Conservation (phyloP, 208 protist genomes). For the Acanthamoeba sp. region DNA sequence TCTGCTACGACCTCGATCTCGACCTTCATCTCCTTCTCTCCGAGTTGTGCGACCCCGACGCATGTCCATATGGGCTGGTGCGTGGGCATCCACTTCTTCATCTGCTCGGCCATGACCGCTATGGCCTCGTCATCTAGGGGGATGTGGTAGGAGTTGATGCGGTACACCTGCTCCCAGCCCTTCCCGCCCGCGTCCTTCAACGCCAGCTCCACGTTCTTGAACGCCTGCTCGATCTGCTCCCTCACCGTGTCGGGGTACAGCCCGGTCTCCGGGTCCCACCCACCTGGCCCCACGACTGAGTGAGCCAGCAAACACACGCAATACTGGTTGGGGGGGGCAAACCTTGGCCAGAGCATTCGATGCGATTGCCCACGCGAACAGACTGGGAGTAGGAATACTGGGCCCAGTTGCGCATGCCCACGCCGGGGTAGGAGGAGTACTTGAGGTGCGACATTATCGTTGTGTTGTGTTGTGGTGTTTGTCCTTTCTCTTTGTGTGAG, state of each 20-base stretch:
- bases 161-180: slow-evolving; percentile 47
- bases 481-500: background rate
- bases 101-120: slow-evolving; percentile 29
- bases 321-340: background rate
- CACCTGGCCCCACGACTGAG: background rate
- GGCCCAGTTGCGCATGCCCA: background rate
- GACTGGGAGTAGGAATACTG: slow-evolving; percentile 52
- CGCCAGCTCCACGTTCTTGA: slow-evolving; percentile 61
- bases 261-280: slow-evolving; percentile 52
- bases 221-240: slow-evolving; percentile 57
- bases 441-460: slow-evolving; percentile 21
- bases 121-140: background rate
- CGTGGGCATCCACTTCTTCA: slow-evolving; percentile 51
- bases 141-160: slow-evolving; percentile 48
- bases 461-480: background rate
- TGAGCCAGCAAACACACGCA: background rate
- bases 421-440: slow-evolving; percentile 17
- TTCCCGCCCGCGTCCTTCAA: slow-evolving; percentile 35
- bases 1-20: slow-evolving; percentile 62
- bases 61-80: slow-evolving; percentile 62
- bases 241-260: background rate
- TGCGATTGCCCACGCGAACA: slow-evolving; percentile 27
- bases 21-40: slow-evolving; percentile 32
- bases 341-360: slow-evolving; percentile 53
- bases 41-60: slow-evolving; percentile 17